These are phyloP conservation scores for Trichocladium antarcticum DNA, from an alignment of 495 filamentous ascomycete genomes.

Conservation along the genomic window DNA sequence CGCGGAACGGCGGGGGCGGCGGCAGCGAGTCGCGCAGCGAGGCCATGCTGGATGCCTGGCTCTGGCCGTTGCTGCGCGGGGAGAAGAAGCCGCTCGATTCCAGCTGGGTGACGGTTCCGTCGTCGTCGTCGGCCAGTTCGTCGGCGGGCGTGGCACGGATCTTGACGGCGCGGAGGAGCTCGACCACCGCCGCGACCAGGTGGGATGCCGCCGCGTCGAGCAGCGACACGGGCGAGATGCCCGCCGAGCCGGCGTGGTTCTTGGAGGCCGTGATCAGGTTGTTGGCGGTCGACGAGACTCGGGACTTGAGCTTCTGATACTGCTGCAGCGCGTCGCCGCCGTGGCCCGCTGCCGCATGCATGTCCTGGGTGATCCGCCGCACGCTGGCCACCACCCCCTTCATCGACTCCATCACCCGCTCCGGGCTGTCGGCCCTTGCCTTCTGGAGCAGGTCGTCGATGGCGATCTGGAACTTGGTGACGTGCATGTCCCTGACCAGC, in stretches of 20 bases:
- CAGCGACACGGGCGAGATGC: conserved; percentile 87
- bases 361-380: conserved; percentile 67
- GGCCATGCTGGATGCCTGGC: conserved; percentile 21
- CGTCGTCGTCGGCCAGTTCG: conserved; percentile 67
- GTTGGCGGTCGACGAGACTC: conserved; percentile 84
- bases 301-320: conserved; percentile 57
- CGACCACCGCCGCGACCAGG: conserved; percentile 72
- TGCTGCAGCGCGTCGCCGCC: conserved; percentile 38
- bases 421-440: conserved; percentile 61
- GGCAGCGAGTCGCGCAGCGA: conserved; percentile 30
- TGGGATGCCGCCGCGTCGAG: conserved; percentile 94
- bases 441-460: conserved; percentile 83
- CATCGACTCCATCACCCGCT: conserved; percentile 64
- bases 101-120: conserved; percentile 44
- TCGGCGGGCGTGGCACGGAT: conserved; percentile 62
- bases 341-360: conserved; percentile 46
- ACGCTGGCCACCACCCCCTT: conserved; percentile 71
- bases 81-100: conserved; percentile 45
- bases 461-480: conserved; percentile 90
- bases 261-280: conserved; percentile 89
- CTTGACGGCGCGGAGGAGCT: conserved; percentile 72
- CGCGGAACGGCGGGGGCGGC: conserved; percentile 40
- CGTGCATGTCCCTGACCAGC: conserved; percentile 76
- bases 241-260: conserved; percentile 69
- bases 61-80: conserved; percentile 31